A percentile compares a stretch with the other conserved stretches of the same genome.
Conservation (phyloP, 164 flowering plant genomes). For the Nymphaea colorata region DNA sequence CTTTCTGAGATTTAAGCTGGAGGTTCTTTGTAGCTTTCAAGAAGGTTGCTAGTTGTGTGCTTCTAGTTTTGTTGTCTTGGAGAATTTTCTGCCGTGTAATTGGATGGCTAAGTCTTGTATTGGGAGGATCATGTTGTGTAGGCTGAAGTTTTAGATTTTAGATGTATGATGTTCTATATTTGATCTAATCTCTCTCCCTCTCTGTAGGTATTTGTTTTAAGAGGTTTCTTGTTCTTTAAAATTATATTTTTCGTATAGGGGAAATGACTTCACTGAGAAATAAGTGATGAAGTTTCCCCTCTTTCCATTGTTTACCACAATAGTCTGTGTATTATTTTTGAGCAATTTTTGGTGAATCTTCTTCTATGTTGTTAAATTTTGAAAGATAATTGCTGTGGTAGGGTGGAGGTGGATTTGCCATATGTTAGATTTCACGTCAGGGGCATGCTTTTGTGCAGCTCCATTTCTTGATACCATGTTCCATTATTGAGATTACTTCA, state of each 20-base stretch:
- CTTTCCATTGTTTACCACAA: too few species aligned
- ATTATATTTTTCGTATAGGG: neutral
- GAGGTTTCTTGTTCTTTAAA: neutral
- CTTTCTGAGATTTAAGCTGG: neutral
- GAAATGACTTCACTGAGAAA: neutral
- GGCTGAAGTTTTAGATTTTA: neutral
- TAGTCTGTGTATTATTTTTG: too few species aligned
- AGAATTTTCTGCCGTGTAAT: neutral
- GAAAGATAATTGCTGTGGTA: too few species aligned
- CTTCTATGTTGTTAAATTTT: too few species aligned
- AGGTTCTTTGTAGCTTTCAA: neutral
- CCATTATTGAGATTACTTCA: neutral
- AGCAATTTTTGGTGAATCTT: too few species aligned
- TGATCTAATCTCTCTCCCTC: neutral
- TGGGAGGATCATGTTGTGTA: neutral
- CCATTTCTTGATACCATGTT: neutral
- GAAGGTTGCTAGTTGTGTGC: neutral
- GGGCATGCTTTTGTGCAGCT: neutral
- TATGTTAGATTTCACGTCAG: too few species aligned
- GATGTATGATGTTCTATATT: neutral
- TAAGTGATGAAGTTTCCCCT: too few species aligned
- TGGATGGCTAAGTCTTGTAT: neutral
- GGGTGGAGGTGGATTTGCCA: too few species aligned
- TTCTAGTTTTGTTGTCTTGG: neutral
- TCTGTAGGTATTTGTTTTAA: neutral